These are phyloP conservation scores for Artomyces pyxidatus DNA, from an alignment of 768 basidiomycete genomes.

Conservation along the genomic window DNA sequence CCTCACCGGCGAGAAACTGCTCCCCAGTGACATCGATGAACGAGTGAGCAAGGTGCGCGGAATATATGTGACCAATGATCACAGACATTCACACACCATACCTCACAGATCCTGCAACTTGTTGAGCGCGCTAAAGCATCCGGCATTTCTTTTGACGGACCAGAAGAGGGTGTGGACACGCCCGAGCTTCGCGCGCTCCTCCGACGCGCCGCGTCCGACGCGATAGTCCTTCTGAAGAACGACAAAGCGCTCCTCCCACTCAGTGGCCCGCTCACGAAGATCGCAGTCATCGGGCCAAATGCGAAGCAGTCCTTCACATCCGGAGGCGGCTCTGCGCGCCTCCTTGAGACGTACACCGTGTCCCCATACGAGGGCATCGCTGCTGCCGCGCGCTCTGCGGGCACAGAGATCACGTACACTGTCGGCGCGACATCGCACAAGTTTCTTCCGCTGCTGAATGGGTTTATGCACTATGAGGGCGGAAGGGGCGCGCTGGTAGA, in stretches of 20 bases:
- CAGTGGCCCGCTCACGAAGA: slow-evolving; percentile 25
- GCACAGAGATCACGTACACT: slow-evolving; percentile 41
- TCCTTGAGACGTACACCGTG: slow-evolving; percentile 44
- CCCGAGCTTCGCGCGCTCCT: slow-evolving; percentile 39
- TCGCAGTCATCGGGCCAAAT: slow-evolving; percentile 60
- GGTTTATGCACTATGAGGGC: slow-evolving; percentile 34
- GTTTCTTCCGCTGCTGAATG: slow-evolving; percentile 43
- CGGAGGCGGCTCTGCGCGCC: slow-evolving; percentile 51
- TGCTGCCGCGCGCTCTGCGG: slow-evolving; percentile 31
- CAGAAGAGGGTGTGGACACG: slow-evolving; percentile 37
- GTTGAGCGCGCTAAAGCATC: slow-evolving; percentile 41
- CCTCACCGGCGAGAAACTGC: slow-evolving; percentile 35
- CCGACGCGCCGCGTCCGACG: slow-evolving; percentile 44
- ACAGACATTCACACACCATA: not conserved
- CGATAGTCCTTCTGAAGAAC: slow-evolving; percentile 57
- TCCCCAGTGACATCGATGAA: slow-evolving; percentile 32
- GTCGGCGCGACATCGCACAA: slow-evolving; percentile 36
- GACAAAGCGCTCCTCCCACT: slow-evolving; percentile 43
- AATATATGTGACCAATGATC: not conserved
- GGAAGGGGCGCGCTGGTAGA: slow-evolving; percentile 31
- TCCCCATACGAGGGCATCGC: slow-evolving; percentile 53
- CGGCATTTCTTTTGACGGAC: slow-evolving; percentile 46
- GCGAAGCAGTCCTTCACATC: slow-evolving; percentile 44
- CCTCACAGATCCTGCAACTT: slow-evolving; percentile 36
- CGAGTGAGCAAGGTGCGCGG: slow-evolving; percentile 17